Evolutionary conservation across 306 rosid genomes (phyloP), one percentile per base, ranked within the genome.

Genomic region (Lathyrus aphaca): DNA sequence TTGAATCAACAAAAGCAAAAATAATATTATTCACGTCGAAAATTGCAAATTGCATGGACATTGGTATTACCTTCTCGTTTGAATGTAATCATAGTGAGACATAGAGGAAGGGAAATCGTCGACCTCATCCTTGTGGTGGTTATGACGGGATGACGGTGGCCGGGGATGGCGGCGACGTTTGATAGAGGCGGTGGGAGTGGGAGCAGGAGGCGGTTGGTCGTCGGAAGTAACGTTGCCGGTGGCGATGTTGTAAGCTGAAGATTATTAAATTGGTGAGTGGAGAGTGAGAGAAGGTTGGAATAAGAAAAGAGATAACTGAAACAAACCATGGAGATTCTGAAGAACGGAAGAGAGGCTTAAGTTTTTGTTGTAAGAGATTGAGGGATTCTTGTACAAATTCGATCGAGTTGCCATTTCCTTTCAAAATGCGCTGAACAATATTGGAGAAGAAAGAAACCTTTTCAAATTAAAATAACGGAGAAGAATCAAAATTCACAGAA

Each of bases 371-470:
- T 90, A 90, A 11, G 91, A 55, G 68, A 87, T 76, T 7, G 96
- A 90, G 6, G 96, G 85, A 25, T 87, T 90, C 74, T 90, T 90
- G 82, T 87, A 90, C 71, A 90, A 84, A 82, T 90, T 87, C 29
- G 89, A 18, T 70, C 87, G 77, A 42, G 83, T 90, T 55, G 83
- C 86, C 94, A 90, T 90, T 66, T 21, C 46, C 19, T 48, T 15
- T 25, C 68, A 5, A 17, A 17, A 48, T 16, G 8, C 23, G 6
- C 15, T 35, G 14, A 55, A 56, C 32, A 30, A 30, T 2, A 1
- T n/a, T 6, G 10, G 29, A 4, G 40, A 35, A 67, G 40, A 16
- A 44, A 15, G 10, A 5, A 35, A 37, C 10, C 42, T 15, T 48
- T 15, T 25, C 68, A 7, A 13, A 17, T 27, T 21, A 4, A 18